These are phyloP conservation scores for Thalassiosira pacifica DNA, from an alignment of 352 stramenopile genomes.

Conservation along the genomic window DNA sequence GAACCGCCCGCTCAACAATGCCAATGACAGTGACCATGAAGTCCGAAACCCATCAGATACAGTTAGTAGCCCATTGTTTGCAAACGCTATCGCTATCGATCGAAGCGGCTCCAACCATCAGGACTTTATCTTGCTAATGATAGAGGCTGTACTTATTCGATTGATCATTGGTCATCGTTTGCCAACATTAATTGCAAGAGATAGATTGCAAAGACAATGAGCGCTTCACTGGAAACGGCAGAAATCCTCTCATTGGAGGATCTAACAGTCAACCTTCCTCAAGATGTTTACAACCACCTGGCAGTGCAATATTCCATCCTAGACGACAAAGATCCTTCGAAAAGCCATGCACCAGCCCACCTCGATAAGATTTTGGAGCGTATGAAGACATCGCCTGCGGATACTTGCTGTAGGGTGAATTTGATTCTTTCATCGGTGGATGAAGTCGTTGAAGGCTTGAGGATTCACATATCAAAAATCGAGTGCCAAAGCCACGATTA, in stretches of 20 bases:
- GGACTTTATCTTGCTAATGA: too few species aligned
- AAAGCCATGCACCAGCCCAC: background rate
- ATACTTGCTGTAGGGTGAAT: slow-evolving; percentile 75
- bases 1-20: too few species aligned
- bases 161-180: too few species aligned
- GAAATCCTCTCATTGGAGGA: slow-evolving; percentile 61
- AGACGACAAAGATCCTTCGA: slow-evolving; percentile 4
- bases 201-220: too few species aligned
- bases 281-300: slow-evolving; percentile 62
- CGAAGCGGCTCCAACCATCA: too few species aligned
- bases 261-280: slow-evolving; percentile 54
- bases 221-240: background rate
- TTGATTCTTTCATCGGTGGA: slow-evolving; percentile 53
- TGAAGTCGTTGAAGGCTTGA: slow-evolving; percentile 60
- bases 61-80: too few species aligned
- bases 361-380: slow-evolving; percentile 59
- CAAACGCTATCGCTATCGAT: too few species aligned
- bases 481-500: slow-evolving; percentile 16
- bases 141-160: too few species aligned
- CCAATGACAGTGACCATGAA: too few species aligned
- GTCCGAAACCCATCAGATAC: too few species aligned
- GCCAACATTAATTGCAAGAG: too few species aligned
- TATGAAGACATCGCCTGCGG: slow-evolving; percentile 67
- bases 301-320: slow-evolving; percentile 39
- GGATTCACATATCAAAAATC: slow-evolving; percentile 37